Evolutionary conservation across 139 green algal genomes (phyloP).

Genomic region (Coelastrella sp.): DNA sequence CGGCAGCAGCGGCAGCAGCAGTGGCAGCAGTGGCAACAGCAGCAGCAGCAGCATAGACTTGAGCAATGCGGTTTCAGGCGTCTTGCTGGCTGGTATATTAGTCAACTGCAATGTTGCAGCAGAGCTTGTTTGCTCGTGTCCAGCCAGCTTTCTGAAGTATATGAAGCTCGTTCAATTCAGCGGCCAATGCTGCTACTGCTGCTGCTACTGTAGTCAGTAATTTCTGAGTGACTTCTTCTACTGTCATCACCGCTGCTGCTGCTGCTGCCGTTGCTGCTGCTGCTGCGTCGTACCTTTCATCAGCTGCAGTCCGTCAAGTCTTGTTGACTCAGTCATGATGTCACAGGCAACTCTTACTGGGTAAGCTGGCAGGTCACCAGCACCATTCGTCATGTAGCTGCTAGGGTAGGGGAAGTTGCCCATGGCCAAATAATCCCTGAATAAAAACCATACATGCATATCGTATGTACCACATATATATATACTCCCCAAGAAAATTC

Average conservation of each 20-base stretch:
- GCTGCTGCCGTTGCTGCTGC: neutral
- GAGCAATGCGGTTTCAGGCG: neutral
- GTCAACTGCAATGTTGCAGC: neutral
- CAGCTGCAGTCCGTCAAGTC: neutral
- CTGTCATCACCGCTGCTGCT: neutral
- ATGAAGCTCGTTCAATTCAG: neutral
- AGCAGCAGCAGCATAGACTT: neutral
- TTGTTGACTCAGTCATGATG: neutral
- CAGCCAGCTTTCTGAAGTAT: neutral
- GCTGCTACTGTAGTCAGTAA: neutral
- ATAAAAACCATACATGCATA: neutral
- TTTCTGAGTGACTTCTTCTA: neutral
- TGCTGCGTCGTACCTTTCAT: conserved; percentile 16
- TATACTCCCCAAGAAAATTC: too few species aligned
- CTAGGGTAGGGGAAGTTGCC: conserved; percentile 71
- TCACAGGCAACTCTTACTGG: conserved; percentile 73
- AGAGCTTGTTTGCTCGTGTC: neutral
- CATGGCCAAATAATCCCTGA: conserved; percentile 80
- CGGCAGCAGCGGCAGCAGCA: neutral
- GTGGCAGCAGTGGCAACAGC: neutral
- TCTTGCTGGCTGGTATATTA: neutral
- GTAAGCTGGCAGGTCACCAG: conserved; percentile 68
- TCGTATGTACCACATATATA: neutral
- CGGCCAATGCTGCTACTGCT: neutral
- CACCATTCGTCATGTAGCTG: conserved; percentile 65